These are phyloP conservation scores for Wallacemonas sp. DNA, from an alignment of 208 protist species.

Conservation along the genomic window DNA sequence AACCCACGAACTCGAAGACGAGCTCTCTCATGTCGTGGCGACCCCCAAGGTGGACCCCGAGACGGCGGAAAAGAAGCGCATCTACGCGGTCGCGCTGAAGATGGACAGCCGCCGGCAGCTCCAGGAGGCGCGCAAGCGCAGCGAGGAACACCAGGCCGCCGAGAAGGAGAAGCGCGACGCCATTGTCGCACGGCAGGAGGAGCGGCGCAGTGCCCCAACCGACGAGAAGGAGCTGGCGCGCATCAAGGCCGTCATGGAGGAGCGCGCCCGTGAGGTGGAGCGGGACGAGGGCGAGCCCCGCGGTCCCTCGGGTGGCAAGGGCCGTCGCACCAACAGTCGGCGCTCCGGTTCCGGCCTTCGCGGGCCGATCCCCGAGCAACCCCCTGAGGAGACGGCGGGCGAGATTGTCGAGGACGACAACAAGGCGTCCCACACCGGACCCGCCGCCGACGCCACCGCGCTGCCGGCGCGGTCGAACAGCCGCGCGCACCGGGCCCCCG, in stretches of 20 bases:
- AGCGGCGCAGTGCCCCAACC: constrained; percentile 22
- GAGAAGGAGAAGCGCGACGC: constrained; percentile 28
- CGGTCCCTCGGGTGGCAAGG: constrained; percentile 30
- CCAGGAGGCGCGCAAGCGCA: constrained; percentile 24
- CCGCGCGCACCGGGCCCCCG: not conserved
- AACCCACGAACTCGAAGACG: constrained; percentile 57
- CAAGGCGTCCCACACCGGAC: not conserved
- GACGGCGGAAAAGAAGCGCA: not conserved
- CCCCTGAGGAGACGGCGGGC: constrained; percentile 48
- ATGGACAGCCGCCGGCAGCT: constrained; percentile 6
- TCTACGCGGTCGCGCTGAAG: constrained; percentile 4
- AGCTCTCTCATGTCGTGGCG: constrained; percentile 22
- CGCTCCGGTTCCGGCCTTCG: constrained; percentile 40
- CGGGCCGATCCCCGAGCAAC: constrained; percentile 64
- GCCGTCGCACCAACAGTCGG: constrained; percentile 35
- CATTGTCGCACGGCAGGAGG: constrained; percentile 39
- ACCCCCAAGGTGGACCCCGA: constrained; percentile 2
- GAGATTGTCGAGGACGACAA: constrained; percentile 23
- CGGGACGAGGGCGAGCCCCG: constrained; percentile 25
- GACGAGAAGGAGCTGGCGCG: constrained; percentile 48
- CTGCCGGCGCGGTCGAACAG: not conserved
- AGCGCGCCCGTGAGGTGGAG: constrained; percentile 27
- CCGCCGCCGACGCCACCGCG: not conserved
- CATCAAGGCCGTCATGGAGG: constrained; percentile 32
- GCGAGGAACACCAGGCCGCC: constrained; percentile 32